These are phyloP conservation scores for Eimeria necatrix DNA, from an alignment of 169 alveolate genomes.

Conservation along the genomic window DNA sequence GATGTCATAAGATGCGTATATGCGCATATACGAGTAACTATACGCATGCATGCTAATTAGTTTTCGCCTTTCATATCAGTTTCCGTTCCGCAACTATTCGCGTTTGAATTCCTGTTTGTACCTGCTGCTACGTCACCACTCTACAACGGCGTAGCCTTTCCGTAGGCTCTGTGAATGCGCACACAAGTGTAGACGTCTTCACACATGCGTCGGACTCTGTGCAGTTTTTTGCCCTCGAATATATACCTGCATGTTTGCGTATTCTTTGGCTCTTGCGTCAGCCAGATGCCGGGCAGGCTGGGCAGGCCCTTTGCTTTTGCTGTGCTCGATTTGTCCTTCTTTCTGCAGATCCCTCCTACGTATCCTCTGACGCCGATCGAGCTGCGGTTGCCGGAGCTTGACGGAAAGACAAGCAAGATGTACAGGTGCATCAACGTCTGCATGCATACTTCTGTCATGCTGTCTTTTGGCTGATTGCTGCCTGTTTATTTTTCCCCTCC, in stretches of 20 bases:
- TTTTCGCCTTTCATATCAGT: no score
- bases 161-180: no score
- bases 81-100: no score
- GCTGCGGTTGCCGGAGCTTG: constrained; percentile 96
- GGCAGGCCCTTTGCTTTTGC: neutral
- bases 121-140: no score
- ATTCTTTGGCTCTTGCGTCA: neutral
- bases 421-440: constrained; percentile 87
- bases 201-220: no score
- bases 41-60: no score
- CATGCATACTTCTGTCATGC: neutral
- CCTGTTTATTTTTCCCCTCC: neutral
- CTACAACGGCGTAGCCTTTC: no score
- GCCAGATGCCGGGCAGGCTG: neutral
- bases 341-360: constrained; percentile 94
- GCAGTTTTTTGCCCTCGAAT: no score
- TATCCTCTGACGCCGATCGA: constrained; percentile 98
- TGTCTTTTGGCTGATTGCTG: neutral
- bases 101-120: no score
- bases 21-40: no score
- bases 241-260: neutral
- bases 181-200: no score
- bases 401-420: constrained; percentile 98
- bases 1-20: no score
- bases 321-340: neutral